Conservation (phyloP, 805 yeast species). For the Nakazawaea peltata region DNA sequence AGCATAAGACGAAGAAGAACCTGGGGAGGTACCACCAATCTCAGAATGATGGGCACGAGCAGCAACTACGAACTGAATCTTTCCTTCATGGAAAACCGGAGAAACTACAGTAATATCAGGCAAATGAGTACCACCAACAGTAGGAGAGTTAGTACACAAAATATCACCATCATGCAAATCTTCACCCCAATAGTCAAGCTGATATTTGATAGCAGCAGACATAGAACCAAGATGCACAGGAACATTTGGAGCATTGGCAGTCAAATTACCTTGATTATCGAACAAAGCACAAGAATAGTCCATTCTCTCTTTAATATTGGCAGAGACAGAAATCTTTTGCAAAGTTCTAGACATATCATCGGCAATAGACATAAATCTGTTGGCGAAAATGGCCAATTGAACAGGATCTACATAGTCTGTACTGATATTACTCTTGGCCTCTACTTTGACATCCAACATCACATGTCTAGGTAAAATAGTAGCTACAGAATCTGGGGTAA, state of each 20-base stretch:
- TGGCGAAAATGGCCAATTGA: constrained; percentile 20
- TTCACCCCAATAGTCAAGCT: constrained; percentile 16
- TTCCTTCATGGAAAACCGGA: constrained; percentile 27
- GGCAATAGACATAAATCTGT: constrained; percentile 26
- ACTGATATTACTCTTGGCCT: constrained; percentile 18
- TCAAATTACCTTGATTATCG: constrained; percentile 19
- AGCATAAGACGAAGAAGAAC: constrained; percentile 38
- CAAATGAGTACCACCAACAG: constrained; percentile 21
- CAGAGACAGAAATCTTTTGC: constrained; percentile 20
- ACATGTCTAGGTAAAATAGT: constrained; percentile 19
- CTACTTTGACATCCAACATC: constrained; percentile 12
- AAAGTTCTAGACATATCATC: constrained; percentile 22
- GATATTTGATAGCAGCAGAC: constrained; percentile 20
- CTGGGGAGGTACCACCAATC: constrained; percentile 36
- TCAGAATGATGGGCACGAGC: constrained; percentile 40
- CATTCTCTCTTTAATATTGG: constrained; percentile 23
- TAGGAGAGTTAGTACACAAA: constrained; percentile 19
- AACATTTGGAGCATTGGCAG: constrained; percentile 24
- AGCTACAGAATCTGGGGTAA: constrained; percentile 18
- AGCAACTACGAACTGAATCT: constrained; percentile 34
- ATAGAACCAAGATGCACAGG: constrained; percentile 23
- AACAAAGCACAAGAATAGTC: constrained; percentile 24
- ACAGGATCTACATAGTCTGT: constrained; percentile 17
- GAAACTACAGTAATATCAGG: constrained; percentile 36
- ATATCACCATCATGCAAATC: constrained; percentile 19